Conservation (phyloP, 2,329 filamentous ascomycete species). For the Magnaporthiopsis poae region DNA sequence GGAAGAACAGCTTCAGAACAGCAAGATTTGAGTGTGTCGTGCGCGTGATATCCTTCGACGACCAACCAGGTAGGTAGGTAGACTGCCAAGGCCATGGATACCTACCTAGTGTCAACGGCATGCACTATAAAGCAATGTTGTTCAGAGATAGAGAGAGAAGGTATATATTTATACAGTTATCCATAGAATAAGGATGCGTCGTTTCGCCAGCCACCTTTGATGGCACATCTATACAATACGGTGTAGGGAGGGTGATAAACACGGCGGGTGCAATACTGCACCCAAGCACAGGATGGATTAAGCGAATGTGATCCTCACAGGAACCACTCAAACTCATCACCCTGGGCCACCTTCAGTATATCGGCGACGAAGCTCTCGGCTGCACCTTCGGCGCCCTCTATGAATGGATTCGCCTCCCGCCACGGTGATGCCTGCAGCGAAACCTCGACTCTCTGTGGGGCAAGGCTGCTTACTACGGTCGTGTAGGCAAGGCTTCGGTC, state of each 20-base stretch:
- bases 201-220: too few relatives aligned
- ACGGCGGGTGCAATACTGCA: neutral
- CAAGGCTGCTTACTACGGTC: conserved; percentile 40
- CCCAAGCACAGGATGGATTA: neutral
- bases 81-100: neutral
- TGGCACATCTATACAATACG: too few relatives aligned
- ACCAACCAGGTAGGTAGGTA: too few relatives aligned
- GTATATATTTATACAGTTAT: neutral
- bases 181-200: neutral
- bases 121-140: neutral
- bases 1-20: too few relatives aligned
- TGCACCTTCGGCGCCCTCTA: neutral
- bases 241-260: neutral
- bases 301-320: neutral
- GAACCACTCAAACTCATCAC: neutral
- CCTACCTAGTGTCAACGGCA: neutral
- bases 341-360: neutral
- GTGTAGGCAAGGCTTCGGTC: conserved; percentile 41
- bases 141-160: neutral
- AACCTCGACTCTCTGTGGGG: conserved; percentile 14
- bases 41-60: too few relatives aligned
- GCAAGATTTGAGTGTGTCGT: too few relatives aligned
- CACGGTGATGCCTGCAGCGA: neutral
- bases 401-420: neutral
- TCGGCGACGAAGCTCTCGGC: neutral